These are phyloP conservation scores for Phytophthora hibernalis DNA, from an alignment of 352 stramenopile species.

Conservation along the genomic window DNA sequence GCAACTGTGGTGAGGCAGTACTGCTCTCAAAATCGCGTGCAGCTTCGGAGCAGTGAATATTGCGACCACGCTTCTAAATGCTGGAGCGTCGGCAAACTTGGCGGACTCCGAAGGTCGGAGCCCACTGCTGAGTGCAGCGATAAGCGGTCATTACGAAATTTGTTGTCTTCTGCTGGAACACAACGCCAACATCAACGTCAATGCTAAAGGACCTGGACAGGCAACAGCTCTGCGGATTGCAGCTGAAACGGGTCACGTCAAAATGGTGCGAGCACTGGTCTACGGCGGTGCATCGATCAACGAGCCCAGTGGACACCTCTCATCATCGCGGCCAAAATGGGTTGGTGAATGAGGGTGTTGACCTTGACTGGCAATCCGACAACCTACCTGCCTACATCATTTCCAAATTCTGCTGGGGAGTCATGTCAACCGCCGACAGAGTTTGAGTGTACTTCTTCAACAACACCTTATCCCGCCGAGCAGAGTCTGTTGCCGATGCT, in stretches of 20 bases:
- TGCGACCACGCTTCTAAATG: conserved; percentile 3
- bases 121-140: conserved; percentile 6
- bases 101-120: conserved; percentile 11
- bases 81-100: conserved; percentile 16
- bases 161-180: conserved; percentile 7
- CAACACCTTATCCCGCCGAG: background rate
- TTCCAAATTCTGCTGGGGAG: background rate
- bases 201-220: conserved; percentile 8
- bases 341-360: background rate
- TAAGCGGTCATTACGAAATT: conserved; percentile 8
- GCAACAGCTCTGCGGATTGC: conserved; percentile 17
- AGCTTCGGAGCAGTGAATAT: background rate
- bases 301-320: background rate
- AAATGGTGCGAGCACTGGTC: background rate
- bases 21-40: conserved; percentile 16
- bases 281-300: background rate
- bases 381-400: too few species aligned
- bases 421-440: background rate
- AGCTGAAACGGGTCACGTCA: background rate
- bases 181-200: conserved; percentile 3
- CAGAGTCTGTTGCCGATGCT: background rate
- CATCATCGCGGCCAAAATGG: background rate
- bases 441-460: background rate
- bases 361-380: background rate
- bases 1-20: background rate